These are phyloP conservation scores for Cephalotrichum gorgonifer DNA, from an alignment of 2,329 filamentous ascomycete species.

Conservation along the genomic window DNA sequence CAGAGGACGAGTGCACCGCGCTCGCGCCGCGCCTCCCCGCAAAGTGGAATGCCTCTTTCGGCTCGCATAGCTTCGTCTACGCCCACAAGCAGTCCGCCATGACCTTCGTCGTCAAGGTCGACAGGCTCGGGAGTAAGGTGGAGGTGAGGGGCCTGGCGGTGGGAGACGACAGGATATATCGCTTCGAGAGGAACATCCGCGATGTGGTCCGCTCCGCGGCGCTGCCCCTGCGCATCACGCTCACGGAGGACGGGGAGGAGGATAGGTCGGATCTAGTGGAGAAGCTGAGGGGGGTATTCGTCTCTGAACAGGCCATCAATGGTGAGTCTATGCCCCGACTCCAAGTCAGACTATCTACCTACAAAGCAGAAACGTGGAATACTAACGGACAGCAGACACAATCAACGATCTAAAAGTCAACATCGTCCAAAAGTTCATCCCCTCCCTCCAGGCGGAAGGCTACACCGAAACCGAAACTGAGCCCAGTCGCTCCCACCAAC, in stretches of 20 bases:
- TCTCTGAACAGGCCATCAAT: slow-evolving; percentile 57
- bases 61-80: slow-evolving; percentile 75
- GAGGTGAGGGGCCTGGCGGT: slow-evolving; percentile 71
- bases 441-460: slow-evolving; percentile 65
- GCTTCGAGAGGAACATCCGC: slow-evolving; percentile 59
- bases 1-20: slow-evolving; percentile 42
- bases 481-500: not conserved
- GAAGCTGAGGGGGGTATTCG: slow-evolving; percentile 56
- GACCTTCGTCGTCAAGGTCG: slow-evolving; percentile 73
- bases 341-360: not conserved
- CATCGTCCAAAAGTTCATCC: slow-evolving; percentile 76
- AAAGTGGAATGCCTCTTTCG: slow-evolving; percentile 68
- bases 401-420: slow-evolving; percentile 63
- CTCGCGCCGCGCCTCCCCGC: slow-evolving; percentile 55
- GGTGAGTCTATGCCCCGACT: slow-evolving; percentile 14
- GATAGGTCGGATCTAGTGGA: slow-evolving; percentile 36
- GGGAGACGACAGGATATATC: slow-evolving; percentile 70
- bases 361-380: not conserved
- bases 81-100: slow-evolving; percentile 76
- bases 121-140: slow-evolving; percentile 72
- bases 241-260: slow-evolving; percentile 31
- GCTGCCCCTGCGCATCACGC: slow-evolving; percentile 45
- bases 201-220: slow-evolving; percentile 60
- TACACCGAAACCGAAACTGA: slow-evolving; percentile 38
- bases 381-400: slow-evolving; percentile 36